These are phyloP conservation scores for Pythium dissotocum DNA, from an alignment of 352 stramenopile species.

Conservation along the genomic window DNA sequence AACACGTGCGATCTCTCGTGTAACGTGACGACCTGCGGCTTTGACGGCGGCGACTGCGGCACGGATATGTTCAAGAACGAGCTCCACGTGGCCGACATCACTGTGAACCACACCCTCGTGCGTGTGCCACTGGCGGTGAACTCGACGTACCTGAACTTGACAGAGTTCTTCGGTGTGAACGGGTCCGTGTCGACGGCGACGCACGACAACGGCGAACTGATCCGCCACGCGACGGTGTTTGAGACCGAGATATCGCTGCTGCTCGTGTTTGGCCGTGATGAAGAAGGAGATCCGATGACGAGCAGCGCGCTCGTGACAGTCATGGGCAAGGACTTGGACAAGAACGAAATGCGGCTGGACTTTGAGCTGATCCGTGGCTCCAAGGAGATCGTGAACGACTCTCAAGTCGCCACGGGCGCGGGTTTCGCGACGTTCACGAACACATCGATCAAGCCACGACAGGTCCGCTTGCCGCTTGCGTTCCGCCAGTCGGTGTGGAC, in stretches of 20 bases:
- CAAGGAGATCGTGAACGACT: slow-evolving; percentile 32
- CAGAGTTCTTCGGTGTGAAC: slow-evolving; percentile 59
- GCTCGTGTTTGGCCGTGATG: slow-evolving; percentile 76
- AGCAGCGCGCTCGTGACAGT: slow-evolving; percentile 54
- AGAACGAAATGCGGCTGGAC: slow-evolving; percentile 40
- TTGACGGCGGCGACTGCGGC: slow-evolving; percentile 82
- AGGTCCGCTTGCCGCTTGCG: slow-evolving; percentile 61
- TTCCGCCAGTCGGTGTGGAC: slow-evolving; percentile 65
- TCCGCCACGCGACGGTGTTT: slow-evolving; percentile 74
- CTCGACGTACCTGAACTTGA: slow-evolving; percentile 70
- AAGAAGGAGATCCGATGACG: slow-evolving; percentile 58
- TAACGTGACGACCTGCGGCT: slow-evolving; percentile 83
- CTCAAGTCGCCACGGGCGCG: slow-evolving; percentile 23
- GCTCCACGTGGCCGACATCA: slow-evolving; percentile 48
- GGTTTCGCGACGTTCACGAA: slow-evolving; percentile 70
- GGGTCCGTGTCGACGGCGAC: slow-evolving; percentile 49
- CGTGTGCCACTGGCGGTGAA: slow-evolving; percentile 65
- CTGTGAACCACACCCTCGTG: slow-evolving; percentile 60
- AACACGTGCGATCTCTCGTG: slow-evolving; percentile 72
- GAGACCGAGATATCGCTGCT: slow-evolving; percentile 76
- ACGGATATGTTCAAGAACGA: slow-evolving; percentile 35
- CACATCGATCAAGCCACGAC: slow-evolving; percentile 55
- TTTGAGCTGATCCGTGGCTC: slow-evolving; percentile 61
- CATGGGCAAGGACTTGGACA: slow-evolving; percentile 41
- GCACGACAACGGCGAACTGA: slow-evolving; percentile 67